Base-by-base conservation (phyloP, 352 stramenopile species). In the Globisporangium canariense region DNA sequence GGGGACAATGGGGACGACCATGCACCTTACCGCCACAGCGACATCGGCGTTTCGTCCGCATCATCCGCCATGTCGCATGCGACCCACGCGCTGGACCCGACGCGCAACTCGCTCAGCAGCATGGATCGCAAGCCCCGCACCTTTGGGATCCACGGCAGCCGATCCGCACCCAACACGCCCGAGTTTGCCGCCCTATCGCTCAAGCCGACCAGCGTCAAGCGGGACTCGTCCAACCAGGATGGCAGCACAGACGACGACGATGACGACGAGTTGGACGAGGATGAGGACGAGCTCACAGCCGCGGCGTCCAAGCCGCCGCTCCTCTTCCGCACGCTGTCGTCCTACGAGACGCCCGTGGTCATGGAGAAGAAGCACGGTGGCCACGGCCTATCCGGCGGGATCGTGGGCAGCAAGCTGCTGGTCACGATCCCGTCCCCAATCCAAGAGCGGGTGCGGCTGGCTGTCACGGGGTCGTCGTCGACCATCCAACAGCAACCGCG, bases 311-410 rank as follows among this genome's bases (percentile, higher is more conserved):
- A 83, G 60, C 75, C 77, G 2, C 83, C 81, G 16, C 69, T 73
- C 14, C 68, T 92, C 8, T 92, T 92, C 67, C 75, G 83, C 13
- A 92, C 83, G 47, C 58, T 92, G 20, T 92, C 83, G 61, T 92
- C 83, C 34, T 92, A 92, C 63, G 83, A 92, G 71, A 92, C 83
- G 1, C 83, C 83, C 5, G 79, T 92, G 7, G 69, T 90, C 41
- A 74, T 77, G 55, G 65, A 85, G 70, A 79, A 80, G 69, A 73
- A 88, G 71, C 59, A 69, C 34, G 65, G 60, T 7, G 20, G 41
- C 20, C 13, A 14, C 41, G 41, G 38, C 8, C 43, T 41, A 25
- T 16, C 58, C 3, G 43, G 57, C 1, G 57, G 62, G 22, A 30
- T 75, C 34, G 62, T 57, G 0, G 71, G 70, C 45, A 25, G 45